Percentiles rank a stretch among this genome's conserved stretches.
Conservation (phyloP, 1,284 basidiomycete genomes). For the Inonotus obliquus region DNA sequence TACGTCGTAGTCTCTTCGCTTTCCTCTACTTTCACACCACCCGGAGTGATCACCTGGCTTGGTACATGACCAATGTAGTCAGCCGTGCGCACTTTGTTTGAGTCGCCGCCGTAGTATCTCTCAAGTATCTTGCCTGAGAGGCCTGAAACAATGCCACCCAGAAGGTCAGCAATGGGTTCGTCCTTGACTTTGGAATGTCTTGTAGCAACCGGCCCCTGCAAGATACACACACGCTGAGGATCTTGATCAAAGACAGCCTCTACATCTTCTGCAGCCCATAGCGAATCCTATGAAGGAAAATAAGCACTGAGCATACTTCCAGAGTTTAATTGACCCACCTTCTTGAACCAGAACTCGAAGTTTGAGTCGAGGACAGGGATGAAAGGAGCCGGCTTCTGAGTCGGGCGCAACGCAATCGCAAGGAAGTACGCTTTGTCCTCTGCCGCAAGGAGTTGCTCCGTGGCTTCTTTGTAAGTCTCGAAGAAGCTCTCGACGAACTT, state of each 20-base stretch:
- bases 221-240: conserved; percentile 95
- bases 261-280: conserved; percentile 98
- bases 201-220: conserved; percentile 94
- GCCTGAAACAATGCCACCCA: conserved; percentile 80
- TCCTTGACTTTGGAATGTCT: conserved; percentile 87
- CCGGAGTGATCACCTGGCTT: conserved; percentile 26
- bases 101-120: conserved; percentile 77
- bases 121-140: conserved; percentile 83
- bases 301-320: background rate
- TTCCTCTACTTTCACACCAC: conserved; percentile 47
- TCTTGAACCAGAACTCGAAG: conserved; percentile 99
- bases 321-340: conserved; percentile 46
- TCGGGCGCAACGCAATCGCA: conserved; percentile 88
- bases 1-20: conserved; percentile 49
- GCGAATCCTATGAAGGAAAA: conserved; percentile 67
- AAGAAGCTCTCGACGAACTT: conserved; percentile 84
- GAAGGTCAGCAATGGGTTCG: conserved; percentile 88
- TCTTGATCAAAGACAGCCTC: conserved; percentile 98
- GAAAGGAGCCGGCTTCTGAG: conserved; percentile 98
- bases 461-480: conserved; percentile 76
- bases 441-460: conserved; percentile 84
- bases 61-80: conserved; percentile 81
- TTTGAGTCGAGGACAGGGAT: conserved; percentile 92
- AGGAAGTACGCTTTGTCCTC: conserved; percentile 97
- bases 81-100: conserved; percentile 70